Base-by-base conservation (phyloP, 768 basidiomycete species). In the Lentinula guzmanii region DNA sequence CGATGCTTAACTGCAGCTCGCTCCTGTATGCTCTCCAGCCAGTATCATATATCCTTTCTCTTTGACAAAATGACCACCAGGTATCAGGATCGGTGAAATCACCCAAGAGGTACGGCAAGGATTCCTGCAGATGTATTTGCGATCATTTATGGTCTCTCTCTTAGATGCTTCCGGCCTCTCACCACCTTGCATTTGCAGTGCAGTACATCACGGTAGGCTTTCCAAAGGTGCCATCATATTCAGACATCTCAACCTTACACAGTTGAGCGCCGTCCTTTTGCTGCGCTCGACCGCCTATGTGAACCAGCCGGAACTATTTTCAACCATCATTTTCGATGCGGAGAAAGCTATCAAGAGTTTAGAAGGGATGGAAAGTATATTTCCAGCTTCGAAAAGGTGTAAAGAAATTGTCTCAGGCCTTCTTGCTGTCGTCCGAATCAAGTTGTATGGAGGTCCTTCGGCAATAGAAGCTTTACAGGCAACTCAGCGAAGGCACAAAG, bases 121-220 rank as follows among this genome's bases (percentile, higher is more conserved):
- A 39, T 15, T 21, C 5, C 28, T 52, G 15, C 48, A 28, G 15
- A 59, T 48, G 16, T 43, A 6, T 48, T 15, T n/a, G 31, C 41
- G 8, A 21, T 9, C 4, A 7, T 28, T 2, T 15, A 28, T 33
- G 45, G n/a, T 50, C 13, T n/a, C 42, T 7, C 39, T 39, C 10
- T 3, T 35, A 65, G 64, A 66, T 66, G 62, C 50, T 66, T 18
- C 65, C 65, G 18, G 58, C 65, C 0, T 66, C 65, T 31, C 65
- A 66, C 42, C 65, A 66, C 50, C 59, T 66, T 13, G 65, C 65
- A 6, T 66, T 66, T 45, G 65, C 65, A 33, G 65, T 66, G 7
- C 65, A 66, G 42, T 66, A 63, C 48, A 65, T 66, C 35, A 65
- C 64, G 7, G 58, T 66, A 33, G n/a, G 62, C 52, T 21, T 15